Conservation (phyloP, 176 grass and related monocot genomes). For the Aegilops longissima region DNA sequence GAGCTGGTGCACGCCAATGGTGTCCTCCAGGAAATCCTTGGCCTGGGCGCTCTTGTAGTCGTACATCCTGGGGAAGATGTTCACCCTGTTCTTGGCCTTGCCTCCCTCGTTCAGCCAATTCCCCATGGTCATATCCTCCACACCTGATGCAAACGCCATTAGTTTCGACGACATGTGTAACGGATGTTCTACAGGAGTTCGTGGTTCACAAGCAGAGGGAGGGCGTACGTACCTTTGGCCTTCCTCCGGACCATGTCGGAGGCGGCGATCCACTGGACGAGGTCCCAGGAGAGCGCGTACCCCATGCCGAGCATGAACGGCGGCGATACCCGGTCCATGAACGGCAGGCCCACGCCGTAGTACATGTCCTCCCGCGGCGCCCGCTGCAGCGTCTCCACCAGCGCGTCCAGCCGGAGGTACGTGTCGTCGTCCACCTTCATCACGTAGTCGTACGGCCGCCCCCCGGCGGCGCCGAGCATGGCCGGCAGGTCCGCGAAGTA, state of each 20-base stretch:
- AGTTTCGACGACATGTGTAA: no score
- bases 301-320: slow-evolving; percentile 87
- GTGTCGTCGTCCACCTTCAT: slow-evolving; percentile 93
- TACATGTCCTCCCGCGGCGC: slow-evolving; percentile 68
- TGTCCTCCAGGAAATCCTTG: slow-evolving; percentile 60
- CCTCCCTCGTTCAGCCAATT: slow-evolving; percentile 65
- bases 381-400: slow-evolving; percentile 41
- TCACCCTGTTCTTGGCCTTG: slow-evolving; percentile 67
- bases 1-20: slow-evolving; percentile 72
- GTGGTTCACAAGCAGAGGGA: no score
- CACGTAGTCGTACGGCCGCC: slow-evolving; percentile 64
- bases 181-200: no score
- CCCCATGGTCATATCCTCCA: slow-evolving; percentile 60
- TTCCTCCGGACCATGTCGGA: slow-evolving; percentile 50
- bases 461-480: not conserved
- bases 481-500: slow-evolving; percentile 59
- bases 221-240: slow-evolving; percentile 42
- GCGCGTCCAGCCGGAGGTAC: slow-evolving; percentile 60
- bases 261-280: slow-evolving; percentile 70
- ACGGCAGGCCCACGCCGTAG: slow-evolving; percentile 54
- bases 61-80: slow-evolving; percentile 63
- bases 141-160: slow-evolving; percentile 14
- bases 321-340: slow-evolving; percentile 29
- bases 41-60: slow-evolving; percentile 49
- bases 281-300: slow-evolving; percentile 84